Conservation (phyloP, 1,284 basidiomycete species). For the Ustilago sp. region DNA sequence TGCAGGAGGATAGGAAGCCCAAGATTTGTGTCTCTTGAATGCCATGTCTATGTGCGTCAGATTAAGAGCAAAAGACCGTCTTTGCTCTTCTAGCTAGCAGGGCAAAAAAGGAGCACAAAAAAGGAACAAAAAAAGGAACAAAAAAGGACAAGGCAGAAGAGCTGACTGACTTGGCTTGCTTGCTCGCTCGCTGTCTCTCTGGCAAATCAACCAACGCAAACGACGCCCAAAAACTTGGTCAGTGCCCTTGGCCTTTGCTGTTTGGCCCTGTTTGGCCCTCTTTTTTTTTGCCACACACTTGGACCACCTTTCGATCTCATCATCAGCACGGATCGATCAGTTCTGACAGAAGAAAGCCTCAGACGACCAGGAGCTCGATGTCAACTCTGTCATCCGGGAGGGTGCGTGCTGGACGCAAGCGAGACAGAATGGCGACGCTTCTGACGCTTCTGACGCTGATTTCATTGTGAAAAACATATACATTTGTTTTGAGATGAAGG, state of each 20-base stretch:
- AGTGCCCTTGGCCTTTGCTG: background rate
- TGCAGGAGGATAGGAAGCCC: constrained; percentile 20
- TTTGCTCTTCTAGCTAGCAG: background rate
- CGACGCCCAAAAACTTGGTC: background rate
- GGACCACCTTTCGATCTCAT: background rate
- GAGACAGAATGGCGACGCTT: background rate
- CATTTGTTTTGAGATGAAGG: background rate
- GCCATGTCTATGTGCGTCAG: constrained; percentile 22
- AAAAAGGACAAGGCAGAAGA: too few species aligned
- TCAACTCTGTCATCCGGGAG: background rate
- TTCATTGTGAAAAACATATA: background rate
- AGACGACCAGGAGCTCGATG: background rate
- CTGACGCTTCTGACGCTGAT: too few species aligned
- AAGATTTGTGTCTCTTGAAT: constrained; percentile 28
- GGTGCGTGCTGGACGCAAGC: constrained; percentile 16
- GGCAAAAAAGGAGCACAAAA: background rate
- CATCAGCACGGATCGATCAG: background rate
- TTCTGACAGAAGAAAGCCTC: too few species aligned
- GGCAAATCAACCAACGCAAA: too few species aligned
- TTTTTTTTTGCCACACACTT: background rate
- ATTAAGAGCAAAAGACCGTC: constrained; percentile 10
- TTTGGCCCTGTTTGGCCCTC: background rate
- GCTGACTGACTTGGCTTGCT: too few species aligned
- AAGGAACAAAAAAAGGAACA: too few species aligned
- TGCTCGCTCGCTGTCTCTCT: too few species aligned